Conservation (phyloP, 2,329 filamentous ascomycete species). For the Graphiopsis chlorocephala region DNA sequence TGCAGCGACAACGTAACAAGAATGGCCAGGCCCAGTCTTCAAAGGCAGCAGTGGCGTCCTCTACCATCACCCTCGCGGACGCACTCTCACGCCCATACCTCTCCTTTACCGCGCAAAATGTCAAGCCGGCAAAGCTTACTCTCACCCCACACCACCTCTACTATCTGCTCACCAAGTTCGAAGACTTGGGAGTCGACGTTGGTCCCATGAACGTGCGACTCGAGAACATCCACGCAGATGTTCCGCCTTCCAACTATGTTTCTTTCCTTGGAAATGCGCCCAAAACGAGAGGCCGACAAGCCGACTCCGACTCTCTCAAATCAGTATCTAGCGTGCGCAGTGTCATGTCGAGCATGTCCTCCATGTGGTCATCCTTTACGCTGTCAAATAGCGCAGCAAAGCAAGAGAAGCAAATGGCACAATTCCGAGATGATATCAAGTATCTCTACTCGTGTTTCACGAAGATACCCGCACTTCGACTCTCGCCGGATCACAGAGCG, state of each 20-base stretch:
- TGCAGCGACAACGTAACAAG: slow-evolving; percentile 69
- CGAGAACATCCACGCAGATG: slow-evolving; percentile 89
- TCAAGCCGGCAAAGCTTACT: slow-evolving; percentile 87
- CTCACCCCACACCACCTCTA: slow-evolving; percentile 95
- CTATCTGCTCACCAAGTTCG: slow-evolving; percentile 91
- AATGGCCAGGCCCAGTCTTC: slow-evolving; percentile 48
- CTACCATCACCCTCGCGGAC: slow-evolving; percentile 71
- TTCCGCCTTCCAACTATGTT: slow-evolving; percentile 85
- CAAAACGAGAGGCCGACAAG: slow-evolving; percentile 71
- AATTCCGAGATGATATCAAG: slow-evolving; percentile 81
- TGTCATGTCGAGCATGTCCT: slow-evolving; percentile 95
- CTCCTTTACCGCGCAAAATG: slow-evolving; percentile 76
- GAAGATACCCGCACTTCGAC: slow-evolving; percentile 87
- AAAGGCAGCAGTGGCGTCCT: slow-evolving; percentile 64
- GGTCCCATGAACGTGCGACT: slow-evolving; percentile 95
- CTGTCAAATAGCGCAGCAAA: slow-evolving; percentile 78
- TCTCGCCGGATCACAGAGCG: slow-evolving; percentile 91
- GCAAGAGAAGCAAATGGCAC: slow-evolving; percentile 84
- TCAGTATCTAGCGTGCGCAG: slow-evolving; percentile 96
- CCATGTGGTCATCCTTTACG: slow-evolving; percentile 85
- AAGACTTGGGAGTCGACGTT: slow-evolving; percentile 84
- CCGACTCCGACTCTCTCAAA: slow-evolving; percentile 85
- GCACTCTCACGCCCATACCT: slow-evolving; percentile 80
- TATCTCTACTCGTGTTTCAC: slow-evolving; percentile 98
- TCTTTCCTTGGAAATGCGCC: slow-evolving; percentile 87